Percentiles rank a stretch among this genome's conserved stretches.
These are phyloP conservation scores for Sporisorium sorghi DNA, from an alignment of 1,284 basidiomycete genomes.

Conservation along the genomic window DNA sequence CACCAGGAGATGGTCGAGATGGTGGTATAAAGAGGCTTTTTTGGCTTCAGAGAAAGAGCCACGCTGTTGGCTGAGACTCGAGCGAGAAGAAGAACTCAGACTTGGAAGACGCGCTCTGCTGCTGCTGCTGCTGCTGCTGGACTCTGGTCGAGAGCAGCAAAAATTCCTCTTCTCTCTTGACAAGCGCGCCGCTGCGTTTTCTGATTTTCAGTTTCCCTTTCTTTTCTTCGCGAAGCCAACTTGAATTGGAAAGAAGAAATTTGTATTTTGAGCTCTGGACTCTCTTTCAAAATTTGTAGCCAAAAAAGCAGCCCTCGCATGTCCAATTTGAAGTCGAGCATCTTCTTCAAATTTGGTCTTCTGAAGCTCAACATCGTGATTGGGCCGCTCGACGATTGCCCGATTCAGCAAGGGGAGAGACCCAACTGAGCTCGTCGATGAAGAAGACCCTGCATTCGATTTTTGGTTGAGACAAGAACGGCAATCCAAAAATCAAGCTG, in stretches of 20 bases:
- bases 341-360: neutral
- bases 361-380: neutral
- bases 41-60: constrained; percentile 2
- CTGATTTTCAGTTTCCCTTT: constrained; percentile 19
- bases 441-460: constrained; percentile 2
- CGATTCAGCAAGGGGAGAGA: too few relatives aligned
- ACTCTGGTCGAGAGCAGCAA: neutral
- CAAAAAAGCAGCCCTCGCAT: neutral
- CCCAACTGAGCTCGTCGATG: neutral
- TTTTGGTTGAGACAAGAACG: neutral
- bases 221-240: constrained; percentile 22
- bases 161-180: neutral
- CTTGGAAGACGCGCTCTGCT: constrained; percentile 5
- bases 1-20: constrained; percentile 43
- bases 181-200: constrained; percentile 10
- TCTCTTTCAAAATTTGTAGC: constrained; percentile 5
- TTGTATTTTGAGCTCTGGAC: neutral
- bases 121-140: neutral
- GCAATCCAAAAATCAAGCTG: neutral
- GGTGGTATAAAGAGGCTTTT: constrained; percentile 20
- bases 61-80: neutral
- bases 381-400: too few relatives aligned
- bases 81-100: neutral
- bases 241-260: constrained; percentile 9
- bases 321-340: neutral